Conservation (phyloP, 495 filamentous ascomycete species). For the Pseudotulostoma volvatum region DNA sequence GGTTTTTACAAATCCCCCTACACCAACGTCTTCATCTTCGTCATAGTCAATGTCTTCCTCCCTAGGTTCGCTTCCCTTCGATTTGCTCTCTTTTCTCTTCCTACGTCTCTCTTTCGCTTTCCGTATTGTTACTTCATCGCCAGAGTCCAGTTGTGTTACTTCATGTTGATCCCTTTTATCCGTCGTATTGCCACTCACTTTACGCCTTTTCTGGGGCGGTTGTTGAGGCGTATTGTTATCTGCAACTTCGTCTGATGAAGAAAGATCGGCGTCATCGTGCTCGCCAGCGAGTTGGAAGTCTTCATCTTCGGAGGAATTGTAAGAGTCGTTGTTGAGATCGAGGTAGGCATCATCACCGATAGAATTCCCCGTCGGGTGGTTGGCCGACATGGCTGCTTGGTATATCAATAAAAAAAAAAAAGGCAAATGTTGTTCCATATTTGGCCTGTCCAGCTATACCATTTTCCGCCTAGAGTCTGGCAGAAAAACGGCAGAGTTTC, state of each 20-base stretch:
- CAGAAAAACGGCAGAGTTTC: too few species aligned
- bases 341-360: too few species aligned
- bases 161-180: constrained; percentile 4
- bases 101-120: constrained; percentile 40
- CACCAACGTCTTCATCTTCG: constrained; percentile 47
- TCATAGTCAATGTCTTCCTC: constrained; percentile 37
- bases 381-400: too few species aligned
- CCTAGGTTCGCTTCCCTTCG: constrained; percentile 21
- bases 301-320: constrained; percentile 56
- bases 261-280: constrained; percentile 27
- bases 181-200: constrained; percentile 2
- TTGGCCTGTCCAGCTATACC: too few species aligned
- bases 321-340: constrained; percentile 28
- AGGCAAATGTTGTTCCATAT: too few species aligned
- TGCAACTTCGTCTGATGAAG: constrained; percentile 19
- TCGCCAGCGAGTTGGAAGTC: constrained; percentile 48
- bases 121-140: constrained; percentile 64
- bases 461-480: too few species aligned
- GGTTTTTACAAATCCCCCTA: constrained; percentile 73
- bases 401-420: too few species aligned
- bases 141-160: constrained; percentile 46
- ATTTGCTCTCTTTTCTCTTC: constrained; percentile 28
- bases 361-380: too few species aligned
- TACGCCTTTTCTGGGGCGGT: constrained; percentile 27
- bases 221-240: constrained; percentile 16